These are phyloP conservation scores for Auricularia cornea DNA, from an alignment of 768 basidiomycete species.

Conservation along the genomic window DNA sequence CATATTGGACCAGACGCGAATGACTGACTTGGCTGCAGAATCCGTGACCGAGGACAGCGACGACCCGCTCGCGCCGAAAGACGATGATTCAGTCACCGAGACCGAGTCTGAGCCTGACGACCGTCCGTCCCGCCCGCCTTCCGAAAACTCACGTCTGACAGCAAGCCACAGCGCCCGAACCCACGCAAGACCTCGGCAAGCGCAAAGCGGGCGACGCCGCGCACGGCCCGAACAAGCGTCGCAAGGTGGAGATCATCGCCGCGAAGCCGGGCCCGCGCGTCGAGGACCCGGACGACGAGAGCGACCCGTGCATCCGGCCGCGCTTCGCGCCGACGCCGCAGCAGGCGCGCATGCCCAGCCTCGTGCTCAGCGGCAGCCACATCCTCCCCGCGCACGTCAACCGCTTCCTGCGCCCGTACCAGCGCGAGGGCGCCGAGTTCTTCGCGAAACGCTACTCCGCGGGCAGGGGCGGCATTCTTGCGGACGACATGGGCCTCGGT, in stretches of 20 bases:
- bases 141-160: neutral
- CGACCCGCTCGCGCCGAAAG: neutral
- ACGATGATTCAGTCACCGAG: neutral
- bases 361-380: neutral
- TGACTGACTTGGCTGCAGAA: neutral
- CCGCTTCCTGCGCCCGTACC: conserved; percentile 82
- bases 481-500: conserved; percentile 83
- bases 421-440: conserved; percentile 78
- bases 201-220: neutral
- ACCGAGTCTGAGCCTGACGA: neutral
- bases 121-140: neutral
- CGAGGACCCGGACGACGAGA: neutral
- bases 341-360: neutral
- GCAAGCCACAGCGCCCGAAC: neutral
- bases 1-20: neutral
- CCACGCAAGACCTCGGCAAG: neutral
- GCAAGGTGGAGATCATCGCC: neutral
- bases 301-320: neutral
- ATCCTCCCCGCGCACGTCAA: conserved; percentile 46
- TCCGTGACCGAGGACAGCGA: neutral
- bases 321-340: neutral
- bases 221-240: neutral
- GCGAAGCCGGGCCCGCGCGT: neutral
- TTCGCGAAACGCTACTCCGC: conserved; percentile 65
- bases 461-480: conserved; percentile 70